Evolutionary conservation across 75 land plant species (phyloP).

Genomic region (Picea glauca): DNA sequence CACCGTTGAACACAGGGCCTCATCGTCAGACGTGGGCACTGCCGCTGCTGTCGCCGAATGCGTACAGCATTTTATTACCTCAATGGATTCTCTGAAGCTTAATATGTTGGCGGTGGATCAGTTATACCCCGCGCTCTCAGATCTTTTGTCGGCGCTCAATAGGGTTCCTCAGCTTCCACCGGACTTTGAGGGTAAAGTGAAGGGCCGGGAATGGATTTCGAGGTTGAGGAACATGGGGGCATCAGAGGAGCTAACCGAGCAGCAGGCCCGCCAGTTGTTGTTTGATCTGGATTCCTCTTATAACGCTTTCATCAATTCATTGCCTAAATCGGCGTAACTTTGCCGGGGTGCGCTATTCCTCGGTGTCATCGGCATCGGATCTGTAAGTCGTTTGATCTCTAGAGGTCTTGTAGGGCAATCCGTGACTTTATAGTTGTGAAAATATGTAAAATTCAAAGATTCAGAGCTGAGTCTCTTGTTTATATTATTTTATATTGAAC

Average conservation of each 20-base stretch:
- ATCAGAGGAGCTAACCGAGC: constrained; percentile 86
- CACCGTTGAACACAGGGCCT: constrained; percentile 82
- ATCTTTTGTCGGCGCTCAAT: constrained; percentile 52
- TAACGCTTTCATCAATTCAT: constrained; percentile 92
- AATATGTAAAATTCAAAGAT: too few relatives aligned
- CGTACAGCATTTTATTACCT: constrained; percentile 91
- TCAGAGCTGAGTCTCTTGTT: too few relatives aligned
- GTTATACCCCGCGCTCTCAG: constrained; percentile 80
- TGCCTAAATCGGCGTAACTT: constrained; percentile 59
- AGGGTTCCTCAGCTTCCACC: constrained; percentile 48
- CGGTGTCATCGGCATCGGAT: too few relatives aligned
- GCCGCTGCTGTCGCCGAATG: constrained; percentile 47
- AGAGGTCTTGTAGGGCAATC: too few relatives aligned
- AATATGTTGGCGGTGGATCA: constrained; percentile 96
- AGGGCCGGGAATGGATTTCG: constrained; percentile 82
- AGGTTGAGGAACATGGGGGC: constrained; percentile 90
- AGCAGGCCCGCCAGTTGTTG: constrained; percentile 86
- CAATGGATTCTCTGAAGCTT: constrained; percentile 91
- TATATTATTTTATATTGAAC: too few relatives aligned
- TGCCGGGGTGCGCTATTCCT: too few relatives aligned
- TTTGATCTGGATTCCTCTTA: constrained; percentile 94
- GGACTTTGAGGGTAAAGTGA: constrained; percentile 83
- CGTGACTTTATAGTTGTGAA: too few relatives aligned
- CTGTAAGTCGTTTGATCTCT: too few relatives aligned
- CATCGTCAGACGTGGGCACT: constrained; percentile 43